Evolutionary conservation across 2,329 filamentous ascomycete genomes (phyloP), one percentile per base, ranked within the genome.

Genomic region (Penicillium vulpinum): DNA sequence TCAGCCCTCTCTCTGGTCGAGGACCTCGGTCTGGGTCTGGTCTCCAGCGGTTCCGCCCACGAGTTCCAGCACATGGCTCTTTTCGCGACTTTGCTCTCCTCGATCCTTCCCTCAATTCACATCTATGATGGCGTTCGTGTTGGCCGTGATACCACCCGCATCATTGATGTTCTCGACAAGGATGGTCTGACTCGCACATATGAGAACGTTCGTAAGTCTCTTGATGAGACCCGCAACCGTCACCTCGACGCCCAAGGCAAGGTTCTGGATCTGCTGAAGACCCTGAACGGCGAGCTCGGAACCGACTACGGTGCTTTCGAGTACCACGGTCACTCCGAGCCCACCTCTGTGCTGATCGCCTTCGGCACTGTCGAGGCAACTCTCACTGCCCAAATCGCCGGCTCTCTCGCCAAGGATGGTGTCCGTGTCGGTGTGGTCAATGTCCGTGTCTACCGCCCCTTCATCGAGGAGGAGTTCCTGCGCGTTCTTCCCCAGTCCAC

Each of bases 31-130:
- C 81, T 97, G 28, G 92, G 88, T 45, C 82, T 99, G 40, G 85
- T 99, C 45, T 85, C 90, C 62, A 96, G 91, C 73, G 86, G 86
- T 51, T 96, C 92, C 29, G 87, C 90, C 29, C 92, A 95, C 66
- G 94, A 99, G 79, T 84, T 89, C 47, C 94, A 99, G 81, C 94
- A 99, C 78, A 96, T 96, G 89, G 85, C 92, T 8, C 78, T 96
- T n/a, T 88, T 96, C 67, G 85, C 92, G 1, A 96, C 91, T 4
- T 78, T 96, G 24, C 80, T 96, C 59, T 89, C 92, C 21, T 87
- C 85, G 44, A 78, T 94, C 15, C 73, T 93, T 28, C 92, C 92
- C n/a, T 90, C 89, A 0, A 82, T 96, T 28, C 92, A 96, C 74
- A 86, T 92, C 64, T 96, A 94, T 71, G 92, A 96, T 71, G 92